phyloP scores from a whole-genome alignment of 331 rosid species.

The Rosa hybrid region DNA sequence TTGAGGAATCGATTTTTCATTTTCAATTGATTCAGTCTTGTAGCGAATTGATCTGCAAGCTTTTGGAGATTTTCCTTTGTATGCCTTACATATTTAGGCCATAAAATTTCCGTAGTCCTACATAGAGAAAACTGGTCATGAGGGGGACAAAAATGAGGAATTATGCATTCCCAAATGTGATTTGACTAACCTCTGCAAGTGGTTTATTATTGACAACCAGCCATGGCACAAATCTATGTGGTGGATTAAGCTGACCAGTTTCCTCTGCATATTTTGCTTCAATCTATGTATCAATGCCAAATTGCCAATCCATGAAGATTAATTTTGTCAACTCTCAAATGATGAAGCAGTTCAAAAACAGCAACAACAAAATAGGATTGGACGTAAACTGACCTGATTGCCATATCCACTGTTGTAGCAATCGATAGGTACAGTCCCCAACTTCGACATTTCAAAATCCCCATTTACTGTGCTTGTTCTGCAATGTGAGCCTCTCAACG shows the following conservation, averaged over 20 bases:
- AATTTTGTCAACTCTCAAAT: background rate
- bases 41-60: conserved; percentile 47
- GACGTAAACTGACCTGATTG: conserved; percentile 37
- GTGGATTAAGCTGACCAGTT: conserved; percentile 71
- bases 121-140: conserved; percentile 19
- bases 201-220: conserved; percentile 70
- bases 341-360: conserved; percentile 8
- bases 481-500: conserved; percentile 55
- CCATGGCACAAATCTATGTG: conserved; percentile 86
- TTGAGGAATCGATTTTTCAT: conserved; percentile 23
- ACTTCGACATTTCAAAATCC: conserved; percentile 60
- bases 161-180: background rate
- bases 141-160: conserved; percentile 3
- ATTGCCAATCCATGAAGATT: conserved; percentile 7
- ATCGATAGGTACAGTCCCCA: conserved; percentile 51
- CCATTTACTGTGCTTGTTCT: conserved; percentile 49
- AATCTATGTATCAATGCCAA: conserved; percentile 42
- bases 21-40: conserved; percentile 1
- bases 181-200: conserved; percentile 60
- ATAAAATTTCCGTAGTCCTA: conserved; percentile 57
- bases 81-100: conserved; percentile 62
- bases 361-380: background rate
- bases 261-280: conserved; percentile 59
- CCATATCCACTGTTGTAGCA: conserved; percentile 81
- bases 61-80: conserved; percentile 48